phyloP scores from a whole-genome alignment of 179 eudicot genomes.

The Amaranthus tricolor region DNA sequence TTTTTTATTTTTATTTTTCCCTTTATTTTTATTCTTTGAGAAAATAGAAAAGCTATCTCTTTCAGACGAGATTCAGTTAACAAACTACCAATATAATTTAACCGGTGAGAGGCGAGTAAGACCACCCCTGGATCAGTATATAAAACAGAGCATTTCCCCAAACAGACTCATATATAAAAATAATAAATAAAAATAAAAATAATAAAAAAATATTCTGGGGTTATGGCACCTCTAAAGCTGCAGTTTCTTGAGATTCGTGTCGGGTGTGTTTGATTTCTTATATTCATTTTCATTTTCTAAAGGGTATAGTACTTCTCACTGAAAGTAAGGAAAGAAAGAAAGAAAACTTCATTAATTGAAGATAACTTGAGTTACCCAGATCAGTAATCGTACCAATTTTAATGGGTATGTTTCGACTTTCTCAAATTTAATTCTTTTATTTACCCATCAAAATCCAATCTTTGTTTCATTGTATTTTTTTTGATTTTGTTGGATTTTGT shows the following conservation, averaged over 20 bases:
- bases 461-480: neutral
- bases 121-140: constrained; percentile 9
- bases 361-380: constrained; percentile 32
- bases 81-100: constrained; percentile 16
- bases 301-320: constrained; percentile 7
- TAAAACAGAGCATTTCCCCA: constrained; percentile 25
- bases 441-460: neutral
- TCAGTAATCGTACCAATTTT: constrained; percentile 28
- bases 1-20: neutral
- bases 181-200: neutral
- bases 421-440: constrained; percentile 3
- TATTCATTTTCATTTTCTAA: neutral
- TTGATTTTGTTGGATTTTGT: neutral
- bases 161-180: constrained; percentile 25
- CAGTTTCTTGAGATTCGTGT: constrained; percentile 38
- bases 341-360: constrained; percentile 11
- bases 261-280: constrained; percentile 10
- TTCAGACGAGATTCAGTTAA: constrained; percentile 29
- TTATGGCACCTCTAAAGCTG: constrained; percentile 29
- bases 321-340: neutral
- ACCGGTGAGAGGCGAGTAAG: constrained; percentile 13
- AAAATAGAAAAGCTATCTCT: constrained; percentile 13
- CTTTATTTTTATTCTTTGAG: neutral
- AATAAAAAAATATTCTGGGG: constrained; percentile 11
- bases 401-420: constrained; percentile 56